Conservation (phyloP, 805 yeast species). For the Lachancea sp. region DNA sequence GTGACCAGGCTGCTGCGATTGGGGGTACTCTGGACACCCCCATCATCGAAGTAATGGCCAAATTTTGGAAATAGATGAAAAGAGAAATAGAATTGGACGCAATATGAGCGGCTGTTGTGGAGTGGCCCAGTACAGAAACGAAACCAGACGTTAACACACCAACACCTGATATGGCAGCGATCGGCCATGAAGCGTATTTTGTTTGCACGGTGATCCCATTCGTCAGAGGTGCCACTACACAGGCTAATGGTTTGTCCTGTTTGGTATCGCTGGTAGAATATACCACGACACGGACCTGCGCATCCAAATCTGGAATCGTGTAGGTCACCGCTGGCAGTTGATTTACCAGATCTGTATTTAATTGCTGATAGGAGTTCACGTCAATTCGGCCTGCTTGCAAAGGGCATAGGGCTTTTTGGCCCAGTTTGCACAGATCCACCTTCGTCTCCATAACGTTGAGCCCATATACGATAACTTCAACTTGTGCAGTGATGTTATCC, state of each 20-base stretch:
- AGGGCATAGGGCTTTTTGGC: slow-evolving; percentile 65
- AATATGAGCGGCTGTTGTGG: slow-evolving; percentile 91
- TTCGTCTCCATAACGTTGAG: slow-evolving; percentile 49
- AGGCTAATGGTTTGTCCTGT: slow-evolving; percentile 55
- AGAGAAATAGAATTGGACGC: slow-evolving; percentile 93
- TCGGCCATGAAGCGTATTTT: slow-evolving; percentile 89
- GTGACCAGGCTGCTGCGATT: slow-evolving; percentile 96
- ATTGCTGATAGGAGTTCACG: slow-evolving; percentile 43
- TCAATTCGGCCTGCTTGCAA: slow-evolving; percentile 82
- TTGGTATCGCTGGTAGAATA: slow-evolving; percentile 43
- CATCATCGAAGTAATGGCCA: slow-evolving; percentile 92
- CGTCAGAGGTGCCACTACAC: slow-evolving; percentile 80
- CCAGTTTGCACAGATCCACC: slow-evolving; percentile 59
- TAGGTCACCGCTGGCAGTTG: slow-evolving; percentile 79
- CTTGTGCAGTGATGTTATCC: slow-evolving; percentile 60
- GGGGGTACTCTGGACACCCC: slow-evolving; percentile 92
- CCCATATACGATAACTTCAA: slow-evolving; percentile 75
- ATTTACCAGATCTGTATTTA: slow-evolving; percentile 38
- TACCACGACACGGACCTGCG: slow-evolving; percentile 71
- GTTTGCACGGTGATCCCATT: slow-evolving; percentile 95
- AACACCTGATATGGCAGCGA: slow-evolving; percentile 83
- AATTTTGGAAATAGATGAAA: slow-evolving; percentile 87
- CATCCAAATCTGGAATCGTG: slow-evolving; percentile 91
- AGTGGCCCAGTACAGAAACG: slow-evolving; percentile 80
- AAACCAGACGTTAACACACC: slow-evolving; percentile 86